Base-by-base conservation (phyloP, 1,284 basidiomycete species). In the Coriolopsis trogii region DNA sequence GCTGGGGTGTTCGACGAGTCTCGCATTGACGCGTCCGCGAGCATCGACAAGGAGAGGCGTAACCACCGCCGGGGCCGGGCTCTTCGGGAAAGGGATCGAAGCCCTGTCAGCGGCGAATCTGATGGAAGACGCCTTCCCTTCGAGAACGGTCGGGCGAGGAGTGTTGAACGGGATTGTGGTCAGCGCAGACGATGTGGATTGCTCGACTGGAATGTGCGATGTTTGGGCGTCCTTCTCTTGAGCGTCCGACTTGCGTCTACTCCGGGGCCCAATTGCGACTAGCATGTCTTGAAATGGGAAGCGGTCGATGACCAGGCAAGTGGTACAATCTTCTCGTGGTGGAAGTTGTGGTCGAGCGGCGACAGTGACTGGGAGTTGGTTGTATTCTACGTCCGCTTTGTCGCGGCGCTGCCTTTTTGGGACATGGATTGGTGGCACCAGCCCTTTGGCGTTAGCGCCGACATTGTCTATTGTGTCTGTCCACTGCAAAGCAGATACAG, bases 41-140 rank as follows among this genome's bases (percentile, higher is more conserved):
- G 51, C 49, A 20, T 51, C 41, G 34, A 51, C 49, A 6, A 37
- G 42, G 39, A 49, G 44, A 30, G 46, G 42, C 42, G 56, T 58
- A 29, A 58, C 49, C 46, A 57, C 55, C n/a, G 55, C 51, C 9
- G 51, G 51, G 30, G 55, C 51, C 6, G 42, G 55, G 46, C 34
- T 51, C 41, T 53, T 53, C 28, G 55, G 55, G 49, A 53, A 57
- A 29, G 49, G 48, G 15, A 51, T 42, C 31, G 51, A 42, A 25
- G 38, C 34, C 51, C 39, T 51, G 23, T 40, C 36, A n/a, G 23
- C 49, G 33, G 33, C 26, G 25, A 39, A 31, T 39, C 13, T 31
- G 37, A 31, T 16, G 36, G 46, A 15, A 31, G 30, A 18, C 23
- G 38, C 29, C 36, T 41, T 56, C 31, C 33, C 30, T 29, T 30